Conservation (phyloP, 108 stramenopile species). For the Skeletonema tropicum region DNA sequence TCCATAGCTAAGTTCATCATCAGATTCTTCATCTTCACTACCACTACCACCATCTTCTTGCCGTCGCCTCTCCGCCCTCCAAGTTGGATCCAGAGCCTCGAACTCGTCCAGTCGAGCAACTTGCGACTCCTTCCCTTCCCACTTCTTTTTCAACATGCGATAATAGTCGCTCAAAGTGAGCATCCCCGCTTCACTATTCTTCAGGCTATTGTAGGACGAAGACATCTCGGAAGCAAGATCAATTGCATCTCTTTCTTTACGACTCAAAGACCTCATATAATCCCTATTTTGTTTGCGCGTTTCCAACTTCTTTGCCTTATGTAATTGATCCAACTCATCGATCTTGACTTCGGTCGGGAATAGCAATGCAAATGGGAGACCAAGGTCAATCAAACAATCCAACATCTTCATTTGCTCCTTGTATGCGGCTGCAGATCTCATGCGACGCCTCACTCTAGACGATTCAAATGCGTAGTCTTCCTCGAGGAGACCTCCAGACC, state of each 20-base stretch:
- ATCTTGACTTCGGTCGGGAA: not conserved
- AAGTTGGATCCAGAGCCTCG: not conserved
- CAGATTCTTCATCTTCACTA: not conserved
- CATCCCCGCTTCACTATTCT: constrained; percentile 5
- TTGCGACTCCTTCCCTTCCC: constrained; percentile 5
- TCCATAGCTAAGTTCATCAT: not conserved
- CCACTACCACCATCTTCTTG: not conserved
- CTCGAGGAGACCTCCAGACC: not conserved
- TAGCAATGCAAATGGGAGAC: not conserved
- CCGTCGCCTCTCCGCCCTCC: not conserved
- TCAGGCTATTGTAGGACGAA: constrained; percentile 3
- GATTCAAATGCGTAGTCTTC: not conserved
- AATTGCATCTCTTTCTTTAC: not conserved
- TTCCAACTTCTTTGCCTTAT: not conserved
- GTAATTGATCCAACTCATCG: not conserved
- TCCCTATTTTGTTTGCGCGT: not conserved
- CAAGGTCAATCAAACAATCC: not conserved
- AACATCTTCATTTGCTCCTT: constrained; percentile 2
- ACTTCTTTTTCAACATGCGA: constrained; percentile 1
- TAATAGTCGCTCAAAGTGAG: not conserved
- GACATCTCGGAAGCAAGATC: not conserved
- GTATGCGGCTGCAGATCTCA: not conserved
- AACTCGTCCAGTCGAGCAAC: constrained; percentile 1
- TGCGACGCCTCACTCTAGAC: not conserved
- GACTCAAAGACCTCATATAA: not conserved